Evolutionary conservation across 306 rosid genomes (phyloP).

Genomic region (Vigna angularis): DNA sequence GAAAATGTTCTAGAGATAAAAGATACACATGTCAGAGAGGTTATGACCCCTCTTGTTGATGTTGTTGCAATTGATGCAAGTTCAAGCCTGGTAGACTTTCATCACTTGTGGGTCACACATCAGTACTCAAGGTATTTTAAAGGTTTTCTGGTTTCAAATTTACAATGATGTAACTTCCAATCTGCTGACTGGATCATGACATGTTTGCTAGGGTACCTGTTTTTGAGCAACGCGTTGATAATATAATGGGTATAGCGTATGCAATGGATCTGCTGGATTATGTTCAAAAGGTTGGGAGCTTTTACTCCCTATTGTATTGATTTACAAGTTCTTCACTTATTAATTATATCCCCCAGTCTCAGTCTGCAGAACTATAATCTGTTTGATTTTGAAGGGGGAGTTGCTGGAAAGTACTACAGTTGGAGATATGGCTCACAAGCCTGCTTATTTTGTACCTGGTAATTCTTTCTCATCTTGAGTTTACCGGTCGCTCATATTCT

Average conservation of each 20-base stretch:
- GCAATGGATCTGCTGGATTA: conserved; percentile 96
- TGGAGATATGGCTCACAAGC: conserved; percentile 98
- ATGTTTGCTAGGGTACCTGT: conserved; percentile 82
- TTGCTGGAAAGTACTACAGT: conserved; percentile 82
- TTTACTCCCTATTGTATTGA: conserved; percentile 42
- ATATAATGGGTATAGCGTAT: conserved; percentile 97
- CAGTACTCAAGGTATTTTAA: conserved; percentile 89
- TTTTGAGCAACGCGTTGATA: conserved; percentile 98
- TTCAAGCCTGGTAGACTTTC: conserved; percentile 89
- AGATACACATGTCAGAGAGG: conserved; percentile 97
- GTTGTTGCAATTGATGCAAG: conserved; percentile 95
- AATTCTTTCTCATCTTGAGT: conserved; percentile 47
- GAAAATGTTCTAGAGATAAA: conserved; percentile 98
- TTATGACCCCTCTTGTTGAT: conserved; percentile 99
- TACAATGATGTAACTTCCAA: neutral
- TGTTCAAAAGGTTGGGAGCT: conserved; percentile 75
- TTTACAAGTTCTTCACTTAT: conserved; percentile 49
- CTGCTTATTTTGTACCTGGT: conserved; percentile 99
- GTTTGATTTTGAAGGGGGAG: conserved; percentile 94
- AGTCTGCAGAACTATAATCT: conserved; percentile 67
- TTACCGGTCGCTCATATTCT: conserved; percentile 4
- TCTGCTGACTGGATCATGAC: conserved; percentile 12
- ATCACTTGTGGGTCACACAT: conserved; percentile 91
- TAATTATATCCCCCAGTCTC: conserved; percentile 58
- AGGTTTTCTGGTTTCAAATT: conserved; percentile 33